Percentiles rank a stretch among this genome's conserved stretches.
Evolutionary conservation across 2,329 filamentous ascomycete genomes (phyloP).

Genomic region (Clonostachys rosea): DNA sequence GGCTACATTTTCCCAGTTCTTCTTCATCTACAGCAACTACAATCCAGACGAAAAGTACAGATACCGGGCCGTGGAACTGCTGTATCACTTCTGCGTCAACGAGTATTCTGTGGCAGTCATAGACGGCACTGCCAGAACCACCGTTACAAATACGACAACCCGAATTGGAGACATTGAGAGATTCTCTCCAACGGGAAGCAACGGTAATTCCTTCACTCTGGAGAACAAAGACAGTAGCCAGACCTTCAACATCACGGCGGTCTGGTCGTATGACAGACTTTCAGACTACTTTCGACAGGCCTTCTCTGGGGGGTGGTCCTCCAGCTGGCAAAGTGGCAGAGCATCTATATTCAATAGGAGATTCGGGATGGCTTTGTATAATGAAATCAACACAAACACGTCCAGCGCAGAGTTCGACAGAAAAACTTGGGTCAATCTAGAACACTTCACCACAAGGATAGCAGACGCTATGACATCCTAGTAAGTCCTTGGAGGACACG

Average conservation of each 20-base stretch:
- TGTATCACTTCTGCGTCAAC: slow-evolving; percentile 8
- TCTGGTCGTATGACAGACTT: not conserved
- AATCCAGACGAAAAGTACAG: not conserved
- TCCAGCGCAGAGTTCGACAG: not conserved
- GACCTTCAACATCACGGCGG: not conserved
- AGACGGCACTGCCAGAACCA: not conserved
- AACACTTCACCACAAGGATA: not conserved
- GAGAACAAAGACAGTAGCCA: not conserved
- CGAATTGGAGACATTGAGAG: not conserved
- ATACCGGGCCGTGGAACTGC: slow-evolving; percentile 5
- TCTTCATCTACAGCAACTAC: slow-evolving; percentile 2
- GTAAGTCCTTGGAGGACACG: not conserved
- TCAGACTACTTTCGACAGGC: not conserved
- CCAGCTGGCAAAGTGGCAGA: not conserved
- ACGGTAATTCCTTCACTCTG: not conserved
- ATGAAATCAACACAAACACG: not conserved
- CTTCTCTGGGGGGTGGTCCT: not conserved
- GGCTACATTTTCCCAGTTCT: slow-evolving; percentile 2
- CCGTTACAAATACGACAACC: not conserved
- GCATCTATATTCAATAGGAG: not conserved
- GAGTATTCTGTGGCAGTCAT: slow-evolving; percentile 4
- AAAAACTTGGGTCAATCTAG: slow-evolving; percentile 1
- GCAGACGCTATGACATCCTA: slow-evolving; percentile 2
- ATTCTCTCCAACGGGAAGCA: not conserved
- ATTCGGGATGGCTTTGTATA: not conserved